A percentile compares a stretch with the other conserved stretches of the same genome.
phyloP scores from a whole-genome alignment of 805 yeast genomes.

The Pichia gijzeniarum region DNA sequence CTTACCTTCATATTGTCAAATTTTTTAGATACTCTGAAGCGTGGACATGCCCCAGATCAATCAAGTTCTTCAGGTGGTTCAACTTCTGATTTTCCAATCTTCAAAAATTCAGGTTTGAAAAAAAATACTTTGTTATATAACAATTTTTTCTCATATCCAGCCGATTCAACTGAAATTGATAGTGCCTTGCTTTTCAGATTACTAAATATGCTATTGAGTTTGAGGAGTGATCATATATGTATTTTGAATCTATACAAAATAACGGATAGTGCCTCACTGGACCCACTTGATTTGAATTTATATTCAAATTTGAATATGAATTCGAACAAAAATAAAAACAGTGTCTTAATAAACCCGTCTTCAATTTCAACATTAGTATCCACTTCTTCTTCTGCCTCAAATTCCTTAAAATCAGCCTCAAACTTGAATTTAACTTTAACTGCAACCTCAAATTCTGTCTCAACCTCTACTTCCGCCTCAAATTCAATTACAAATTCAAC shows the following conservation, averaged over 20 bases:
- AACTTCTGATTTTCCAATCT: not conserved
- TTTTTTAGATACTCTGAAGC: conserved; percentile 4
- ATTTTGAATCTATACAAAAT: conserved; percentile 1
- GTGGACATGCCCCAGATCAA: not conserved
- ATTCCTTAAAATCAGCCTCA: too few relatives aligned
- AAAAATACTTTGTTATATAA: not conserved
- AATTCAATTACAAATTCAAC: too few relatives aligned
- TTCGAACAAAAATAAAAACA: not conserved
- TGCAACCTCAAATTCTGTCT: too few relatives aligned
- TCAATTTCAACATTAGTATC: not conserved
- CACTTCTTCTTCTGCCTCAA: too few relatives aligned
- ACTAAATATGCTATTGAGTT: conserved; percentile 3
- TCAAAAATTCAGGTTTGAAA: not conserved
- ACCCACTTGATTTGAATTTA: too few relatives aligned
- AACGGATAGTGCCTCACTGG: not conserved
- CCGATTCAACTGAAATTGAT: not conserved
- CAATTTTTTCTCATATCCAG: conserved; percentile 2
- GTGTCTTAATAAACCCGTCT: not conserved
- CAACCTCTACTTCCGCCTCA: too few relatives aligned
- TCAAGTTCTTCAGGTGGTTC: not conserved
- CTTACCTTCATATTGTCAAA: conserved; percentile 19
- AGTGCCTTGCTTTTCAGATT: not conserved
- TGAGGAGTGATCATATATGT: conserved; percentile 8
- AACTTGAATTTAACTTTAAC: too few relatives aligned
- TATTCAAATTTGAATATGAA: not conserved